Conservation (phyloP, 805 yeast genomes). For the Candida boidinii region DNA sequence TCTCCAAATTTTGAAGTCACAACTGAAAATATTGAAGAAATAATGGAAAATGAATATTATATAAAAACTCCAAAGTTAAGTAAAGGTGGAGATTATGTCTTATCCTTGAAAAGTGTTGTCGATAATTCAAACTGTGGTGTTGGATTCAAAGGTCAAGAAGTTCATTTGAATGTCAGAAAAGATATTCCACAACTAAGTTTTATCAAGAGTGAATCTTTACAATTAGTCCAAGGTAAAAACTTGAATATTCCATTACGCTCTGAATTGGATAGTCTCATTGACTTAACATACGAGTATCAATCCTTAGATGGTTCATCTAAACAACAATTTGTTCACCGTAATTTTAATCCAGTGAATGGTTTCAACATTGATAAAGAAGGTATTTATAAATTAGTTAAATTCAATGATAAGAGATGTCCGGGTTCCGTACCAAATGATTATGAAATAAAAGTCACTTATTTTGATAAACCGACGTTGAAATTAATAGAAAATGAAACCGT, state of each 20-base stretch:
- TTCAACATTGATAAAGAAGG: slow-evolving; percentile 33
- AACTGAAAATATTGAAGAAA: slow-evolving; percentile 32
- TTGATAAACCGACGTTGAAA: slow-evolving; percentile 20
- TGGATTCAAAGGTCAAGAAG: slow-evolving; percentile 55
- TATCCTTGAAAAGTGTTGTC: slow-evolving; percentile 53
- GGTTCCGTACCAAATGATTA: slow-evolving; percentile 26
- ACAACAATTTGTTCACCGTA: slow-evolving; percentile 4
- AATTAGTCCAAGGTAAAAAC: slow-evolving; percentile 54
- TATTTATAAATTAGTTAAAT: slow-evolving; percentile 29
- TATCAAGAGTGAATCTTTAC: slow-evolving; percentile 19
- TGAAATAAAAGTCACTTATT: slow-evolving; percentile 16
- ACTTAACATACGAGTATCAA: slow-evolving; percentile 23
- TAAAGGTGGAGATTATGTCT: slow-evolving; percentile 65
- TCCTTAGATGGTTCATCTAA: slow-evolving; percentile 13
- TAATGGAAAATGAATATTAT: slow-evolving; percentile 25
- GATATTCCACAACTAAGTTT: slow-evolving; percentile 50
- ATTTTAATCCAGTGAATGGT: slow-evolving; percentile 16
- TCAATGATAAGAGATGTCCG: slow-evolving; percentile 34
- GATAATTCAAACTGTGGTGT: slow-evolving; percentile 80
- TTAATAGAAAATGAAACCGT: slow-evolving; percentile 4
- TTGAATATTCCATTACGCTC: slow-evolving; percentile 46
- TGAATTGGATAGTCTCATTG: slow-evolving; percentile 21
- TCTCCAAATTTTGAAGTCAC: slow-evolving; percentile 42
- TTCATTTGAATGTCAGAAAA: slow-evolving; percentile 56
- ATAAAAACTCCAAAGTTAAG: slow-evolving; percentile 48